Evolutionary conservation across 129 eudicot species (phyloP), one percentile per base, ranked within the genome.

Genomic region (Calendula officinalis): DNA sequence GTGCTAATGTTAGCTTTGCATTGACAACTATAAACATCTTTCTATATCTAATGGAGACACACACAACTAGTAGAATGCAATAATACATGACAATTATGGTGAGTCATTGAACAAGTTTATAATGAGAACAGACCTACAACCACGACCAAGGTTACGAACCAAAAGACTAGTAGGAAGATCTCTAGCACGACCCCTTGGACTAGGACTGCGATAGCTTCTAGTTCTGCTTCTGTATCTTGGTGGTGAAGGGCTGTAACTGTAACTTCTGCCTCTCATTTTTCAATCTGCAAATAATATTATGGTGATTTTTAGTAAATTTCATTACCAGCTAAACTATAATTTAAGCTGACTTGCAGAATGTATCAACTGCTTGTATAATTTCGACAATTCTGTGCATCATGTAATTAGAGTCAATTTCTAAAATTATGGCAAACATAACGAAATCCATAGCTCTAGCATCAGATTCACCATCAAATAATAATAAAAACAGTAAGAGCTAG

Each of bases 161-260:
- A 90, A 72, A 40, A 90, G 86, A 54, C 97, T 90, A 4, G 95
- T 86, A 34, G 97, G 88, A 38, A 66, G 78, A 51, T 90, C 95
- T 69, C 68, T 78, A 43, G 64, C 78, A 74, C 72, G 75, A 27
- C 77, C 80, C 78, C 78, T 90, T 6, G 95, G 89, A 46, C 86
- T 83, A 4, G 95, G 97, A 75, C 91, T 86, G 43, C 89, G 76
- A 30, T 56, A 49, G 56, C 81, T 72, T 61, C n/a, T n/a, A n/a
- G n/a, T n/a, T n/a, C 91, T 77, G 77, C 95, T 79, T 52, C 79
- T 64, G 62, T 87, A 69, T 69, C 91, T 83, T 11, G 86, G 77
- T 33, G 95, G 89, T 3, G 95, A 86, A 32, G 91, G 95, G 54
- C 97, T 90, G 71, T 87, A 85, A 66, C 88, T 83, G 76, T 89